A percentile compares a stretch with the other conserved stretches of the same genome.
These are phyloP conservation scores for Jimgerdemannia flammicorona DNA, from an alignment of 192 early-diverging fungal genomes.

Conservation along the genomic window DNA sequence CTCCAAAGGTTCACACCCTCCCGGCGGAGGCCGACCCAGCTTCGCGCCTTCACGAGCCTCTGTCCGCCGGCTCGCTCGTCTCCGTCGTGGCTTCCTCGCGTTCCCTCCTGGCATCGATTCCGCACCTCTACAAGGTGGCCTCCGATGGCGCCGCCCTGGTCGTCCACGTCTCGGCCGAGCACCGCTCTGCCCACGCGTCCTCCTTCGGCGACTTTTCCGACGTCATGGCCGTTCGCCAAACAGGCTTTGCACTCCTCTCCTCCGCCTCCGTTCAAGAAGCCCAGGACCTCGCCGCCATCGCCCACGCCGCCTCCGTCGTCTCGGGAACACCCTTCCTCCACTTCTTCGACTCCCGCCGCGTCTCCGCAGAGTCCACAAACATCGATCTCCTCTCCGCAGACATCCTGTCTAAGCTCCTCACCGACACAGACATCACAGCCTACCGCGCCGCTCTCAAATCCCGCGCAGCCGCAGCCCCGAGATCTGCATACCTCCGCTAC, in stretches of 20 bases:
- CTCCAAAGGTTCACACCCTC: conserved; percentile 28
- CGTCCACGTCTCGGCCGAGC: conserved; percentile 49
- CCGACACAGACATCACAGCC: conserved; percentile 37
- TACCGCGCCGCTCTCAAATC: conserved; percentile 8
- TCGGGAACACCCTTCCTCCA: conserved; percentile 61
- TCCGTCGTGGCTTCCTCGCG: conserved; percentile 27
- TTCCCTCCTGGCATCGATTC: conserved; percentile 45
- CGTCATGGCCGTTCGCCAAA: conserved; percentile 70
- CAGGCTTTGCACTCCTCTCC: conserved; percentile 74
- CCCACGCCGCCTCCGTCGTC: conserved; percentile 67
- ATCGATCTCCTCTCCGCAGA: conserved; percentile 29
- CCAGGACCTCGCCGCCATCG: conserved; percentile 76
- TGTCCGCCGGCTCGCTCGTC: conserved; percentile 11
- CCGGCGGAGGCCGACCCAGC: conserved; percentile 26
- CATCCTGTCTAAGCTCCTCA: conserved; percentile 24
- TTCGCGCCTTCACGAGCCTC: conserved; percentile 7
- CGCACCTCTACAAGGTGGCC: conserved; percentile 51
- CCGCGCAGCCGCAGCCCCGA: background rate
- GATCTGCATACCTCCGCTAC: conserved; percentile 18
- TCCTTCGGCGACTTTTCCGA: conserved; percentile 45
- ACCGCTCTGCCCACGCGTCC: conserved; percentile 9
- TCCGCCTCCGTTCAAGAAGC: conserved; percentile 77
- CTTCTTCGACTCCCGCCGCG: conserved; percentile 46
- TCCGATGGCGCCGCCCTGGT: conserved; percentile 43
- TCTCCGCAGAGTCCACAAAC: conserved; percentile 25